These are phyloP conservation scores for Rhizophagus sp. DNA, from an alignment of 192 early-diverging fungal species.

Conservation along the genomic window DNA sequence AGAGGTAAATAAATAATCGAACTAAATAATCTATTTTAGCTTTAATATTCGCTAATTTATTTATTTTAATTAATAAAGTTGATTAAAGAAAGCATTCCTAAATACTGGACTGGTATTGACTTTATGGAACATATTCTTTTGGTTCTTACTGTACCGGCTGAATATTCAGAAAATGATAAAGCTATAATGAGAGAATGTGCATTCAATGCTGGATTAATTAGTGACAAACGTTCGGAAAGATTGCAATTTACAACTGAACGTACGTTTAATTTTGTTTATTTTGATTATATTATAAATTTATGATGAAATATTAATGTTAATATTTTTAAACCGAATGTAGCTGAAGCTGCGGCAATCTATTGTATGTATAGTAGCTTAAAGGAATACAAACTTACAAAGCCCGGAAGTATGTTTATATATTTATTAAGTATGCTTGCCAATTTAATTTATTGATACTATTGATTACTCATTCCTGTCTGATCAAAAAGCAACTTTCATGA, in stretches of 20 bases:
- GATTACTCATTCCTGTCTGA: neutral
- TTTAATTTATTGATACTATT: no score
- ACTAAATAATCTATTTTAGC: neutral
- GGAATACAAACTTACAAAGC: neutral
- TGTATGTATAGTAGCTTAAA: no score
- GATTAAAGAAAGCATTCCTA: neutral
- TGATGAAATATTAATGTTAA: no score
- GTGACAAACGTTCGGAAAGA: no score
- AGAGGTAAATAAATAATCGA: neutral
- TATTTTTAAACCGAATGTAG: no score
- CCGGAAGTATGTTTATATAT: neutral
- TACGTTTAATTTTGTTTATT: no score
- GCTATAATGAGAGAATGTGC: neutral
- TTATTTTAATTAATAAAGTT: neutral
- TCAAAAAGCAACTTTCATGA: conserved; percentile 48
- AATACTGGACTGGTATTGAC: neutral
- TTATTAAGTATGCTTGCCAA: neutral
- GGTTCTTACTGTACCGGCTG: neutral
- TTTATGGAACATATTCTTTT: neutral
- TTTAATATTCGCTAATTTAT: neutral
- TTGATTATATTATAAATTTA: no score
- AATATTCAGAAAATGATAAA: neutral
- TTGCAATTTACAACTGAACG: no score
- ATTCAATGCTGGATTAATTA: conserved; percentile 1
- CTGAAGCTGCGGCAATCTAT: no score